Evolutionary conservation across 768 basidiomycete genomes (phyloP).

Genomic region (Boletus pseudo-olivaceus): DNA sequence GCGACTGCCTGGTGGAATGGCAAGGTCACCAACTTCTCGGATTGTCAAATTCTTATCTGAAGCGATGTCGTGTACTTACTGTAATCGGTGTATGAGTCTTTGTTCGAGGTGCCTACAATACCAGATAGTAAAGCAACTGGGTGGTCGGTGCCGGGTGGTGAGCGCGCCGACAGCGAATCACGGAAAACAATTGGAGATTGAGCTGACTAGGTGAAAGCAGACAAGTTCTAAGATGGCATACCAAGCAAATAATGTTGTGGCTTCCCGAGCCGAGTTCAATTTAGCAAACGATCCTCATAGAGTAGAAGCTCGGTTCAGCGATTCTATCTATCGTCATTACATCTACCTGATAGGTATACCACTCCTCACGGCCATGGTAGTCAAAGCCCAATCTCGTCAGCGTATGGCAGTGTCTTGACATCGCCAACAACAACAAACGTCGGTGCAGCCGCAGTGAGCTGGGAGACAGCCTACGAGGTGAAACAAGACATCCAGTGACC

Average conservation of each 20-base stretch:
- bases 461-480: slow-evolving; percentile 46
- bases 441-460: slow-evolving; percentile 72
- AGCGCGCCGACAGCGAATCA: too few relatives aligned
- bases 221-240: too few relatives aligned
- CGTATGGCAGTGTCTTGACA: slow-evolving; percentile 68
- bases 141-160: too few relatives aligned
- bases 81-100: too few relatives aligned
- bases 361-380: background rate
- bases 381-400: slow-evolving; percentile 81
- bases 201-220: too few relatives aligned
- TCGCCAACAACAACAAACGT: slow-evolving; percentile 89
- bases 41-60: too few relatives aligned
- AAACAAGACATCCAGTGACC: background rate
- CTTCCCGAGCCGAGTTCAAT: background rate
- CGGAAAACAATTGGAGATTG: too few relatives aligned
- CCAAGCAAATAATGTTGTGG: background rate
- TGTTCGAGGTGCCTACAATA: too few relatives aligned
- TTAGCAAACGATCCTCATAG: background rate
- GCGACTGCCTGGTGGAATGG: too few relatives aligned
- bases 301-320: background rate
- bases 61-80: too few relatives aligned
- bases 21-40: too few relatives aligned
- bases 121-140: too few relatives aligned
- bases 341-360: slow-evolving; percentile 12
- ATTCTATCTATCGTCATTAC: slow-evolving; percentile 20